Evolutionary conservation across 495 filamentous ascomycete species (phyloP), one percentile per base, ranked within the genome.

Genomic region (Podospora comata): DNA sequence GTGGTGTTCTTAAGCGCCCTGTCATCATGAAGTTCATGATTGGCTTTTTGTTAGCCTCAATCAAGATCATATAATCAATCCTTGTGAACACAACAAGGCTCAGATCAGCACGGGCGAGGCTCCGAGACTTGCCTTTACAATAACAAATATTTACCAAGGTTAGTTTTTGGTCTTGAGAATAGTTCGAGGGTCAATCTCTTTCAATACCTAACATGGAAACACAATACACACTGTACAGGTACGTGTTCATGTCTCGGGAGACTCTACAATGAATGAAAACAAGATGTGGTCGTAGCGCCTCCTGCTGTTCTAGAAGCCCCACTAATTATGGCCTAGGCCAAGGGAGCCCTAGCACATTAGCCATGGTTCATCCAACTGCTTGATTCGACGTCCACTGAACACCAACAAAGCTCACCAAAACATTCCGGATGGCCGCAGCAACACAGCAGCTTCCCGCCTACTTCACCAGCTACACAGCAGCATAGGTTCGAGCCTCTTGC

Each of bases 331-430:
- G 39, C 39, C 39, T 48, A 16, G 39, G 39, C 39, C 39, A 48
- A 48, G 39, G 39, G 39, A 48, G 1, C 39, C 39, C 15, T 48
- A 16, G 1, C 7, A 18, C 39, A 48, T 48, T 58, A 58, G 55
- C 55, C 55, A 18, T 26, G 23, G 55, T 58, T 58, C 55, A 58
- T 58, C 55, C 55, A 58, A 58, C n/a, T 48, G 39, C 39, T 48
- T 48, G 39, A 48, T 48, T 48, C 39, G 39, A 48, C 39, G 39
- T 48, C 39, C 39, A 58, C 55, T 58, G 55, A 58, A 19, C 55
- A 58, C 55, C 55, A 58, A 48, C 39, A 48, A 6, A 48, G 39
- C 39, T 48, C 39, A 48, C 39, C 39, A 48, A 48, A 48, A 48
- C 39, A 48, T 48, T 13, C 39, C 39, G 39, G 39, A 48, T 48